A percentile compares a stretch with the other conserved stretches of the same genome.
Conservation (phyloP, 2,329 filamentous ascomycete genomes). For the Claviceps capensis region DNA sequence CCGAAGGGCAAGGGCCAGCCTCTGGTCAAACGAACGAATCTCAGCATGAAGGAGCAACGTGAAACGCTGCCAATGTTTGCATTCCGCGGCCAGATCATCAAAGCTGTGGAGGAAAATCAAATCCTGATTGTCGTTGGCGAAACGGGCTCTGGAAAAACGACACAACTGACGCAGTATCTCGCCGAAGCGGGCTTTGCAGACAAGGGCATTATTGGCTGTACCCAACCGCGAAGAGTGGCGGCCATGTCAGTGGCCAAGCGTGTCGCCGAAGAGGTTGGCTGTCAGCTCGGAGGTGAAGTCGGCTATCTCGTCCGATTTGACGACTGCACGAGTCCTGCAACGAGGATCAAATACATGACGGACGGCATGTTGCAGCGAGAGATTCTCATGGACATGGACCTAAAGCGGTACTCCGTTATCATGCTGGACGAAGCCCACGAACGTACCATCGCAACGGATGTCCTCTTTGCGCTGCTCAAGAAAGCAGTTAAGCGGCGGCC, state of each 20-base stretch:
- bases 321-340: constrained; percentile 75
- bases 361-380: constrained; percentile 97
- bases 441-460: constrained; percentile 88
- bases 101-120: constrained; percentile 78
- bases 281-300: constrained; percentile 78
- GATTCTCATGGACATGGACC: constrained; percentile 79
- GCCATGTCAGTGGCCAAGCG: constrained; percentile 97
- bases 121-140: constrained; percentile 93
- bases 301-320: constrained; percentile 98
- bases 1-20: constrained; percentile 52
- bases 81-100: constrained; percentile 75
- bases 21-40: constrained; percentile 71
- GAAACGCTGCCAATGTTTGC: constrained; percentile 80
- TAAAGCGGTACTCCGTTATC: constrained; percentile 85
- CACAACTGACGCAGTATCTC: constrained; percentile 87
- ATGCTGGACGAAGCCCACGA: constrained; percentile 99
- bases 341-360: constrained; percentile 98
- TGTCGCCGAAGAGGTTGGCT: constrained; percentile 91
- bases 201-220: constrained; percentile 84
- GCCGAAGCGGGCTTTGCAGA: constrained; percentile 86
- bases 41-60: constrained; percentile 91
- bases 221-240: constrained; percentile 89
- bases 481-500: constrained; percentile 77
- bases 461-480: constrained; percentile 86
- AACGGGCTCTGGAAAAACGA: constrained; percentile 94